Conservation (phyloP, 768 basidiomycete species). For the Suillus weaverae region DNA sequence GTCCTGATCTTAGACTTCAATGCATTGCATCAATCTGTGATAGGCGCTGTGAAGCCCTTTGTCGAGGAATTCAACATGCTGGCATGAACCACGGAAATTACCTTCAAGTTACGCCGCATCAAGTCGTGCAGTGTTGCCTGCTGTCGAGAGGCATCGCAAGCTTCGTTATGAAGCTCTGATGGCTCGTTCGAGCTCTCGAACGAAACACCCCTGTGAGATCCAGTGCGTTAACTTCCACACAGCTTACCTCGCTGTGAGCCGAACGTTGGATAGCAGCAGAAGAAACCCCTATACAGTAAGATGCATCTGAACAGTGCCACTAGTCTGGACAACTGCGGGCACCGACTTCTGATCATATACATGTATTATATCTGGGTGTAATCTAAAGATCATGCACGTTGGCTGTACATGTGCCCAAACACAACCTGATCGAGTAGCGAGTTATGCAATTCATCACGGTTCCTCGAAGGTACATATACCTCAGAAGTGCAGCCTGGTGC, state of each 20-base stretch:
- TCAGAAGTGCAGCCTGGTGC: neutral
- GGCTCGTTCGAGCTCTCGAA: neutral
- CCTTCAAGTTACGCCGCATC: neutral
- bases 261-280: neutral
- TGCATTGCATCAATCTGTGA: neutral
- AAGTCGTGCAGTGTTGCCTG: neutral
- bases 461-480: neutral
- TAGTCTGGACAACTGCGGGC: neutral
- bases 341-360: neutral
- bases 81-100: neutral
- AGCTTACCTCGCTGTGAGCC: neutral
- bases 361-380: neutral
- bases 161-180: neutral
- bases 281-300: neutral
- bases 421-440: neutral
- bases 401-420: neutral
- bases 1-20: neutral
- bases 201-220: neutral
- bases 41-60: neutral
- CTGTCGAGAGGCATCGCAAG: neutral
- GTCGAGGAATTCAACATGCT: neutral
- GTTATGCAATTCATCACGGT: neutral
- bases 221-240: neutral
- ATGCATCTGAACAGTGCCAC: neutral
- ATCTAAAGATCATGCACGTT: neutral